Evolutionary conservation across 192 early-diverging fungal species (phyloP).

Genomic region (Backusella mclennaniae): DNA sequence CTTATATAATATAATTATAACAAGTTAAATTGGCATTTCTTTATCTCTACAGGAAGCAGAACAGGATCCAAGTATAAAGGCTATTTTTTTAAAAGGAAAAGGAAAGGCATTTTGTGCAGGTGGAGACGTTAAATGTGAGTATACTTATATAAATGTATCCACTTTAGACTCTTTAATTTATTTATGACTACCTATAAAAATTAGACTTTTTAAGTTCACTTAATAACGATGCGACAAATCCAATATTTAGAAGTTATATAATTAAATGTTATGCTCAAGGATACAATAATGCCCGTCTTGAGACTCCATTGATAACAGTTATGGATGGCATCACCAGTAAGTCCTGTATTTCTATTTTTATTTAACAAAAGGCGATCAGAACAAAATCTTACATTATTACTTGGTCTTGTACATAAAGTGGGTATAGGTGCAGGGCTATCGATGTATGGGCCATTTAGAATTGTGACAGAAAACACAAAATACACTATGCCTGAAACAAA

Average conservation of each 20-base stretch:
- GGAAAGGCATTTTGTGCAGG: constrained; percentile 88
- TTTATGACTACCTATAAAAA: background rate
- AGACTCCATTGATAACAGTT: constrained; percentile 87
- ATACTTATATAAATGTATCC: background rate
- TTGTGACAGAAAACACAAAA: constrained; percentile 92
- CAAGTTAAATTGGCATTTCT: background rate
- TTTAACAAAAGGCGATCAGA: constrained; percentile 29
- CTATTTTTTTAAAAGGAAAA: constrained; percentile 78
- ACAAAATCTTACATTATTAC: too few species aligned
- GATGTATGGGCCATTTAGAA: constrained; percentile 90
- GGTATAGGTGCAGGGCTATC: constrained; percentile 94
- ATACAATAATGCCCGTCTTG: constrained; percentile 80
- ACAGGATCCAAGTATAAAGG: constrained; percentile 42
- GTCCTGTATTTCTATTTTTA: background rate
- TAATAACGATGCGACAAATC: background rate
- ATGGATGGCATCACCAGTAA: constrained; percentile 82
- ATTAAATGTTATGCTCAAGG: constrained; percentile 82
- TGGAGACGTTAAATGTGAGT: constrained; percentile 66
- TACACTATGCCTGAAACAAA: constrained; percentile 98
- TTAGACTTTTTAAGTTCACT: background rate
- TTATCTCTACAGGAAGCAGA: background rate
- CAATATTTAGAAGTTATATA: background rate
- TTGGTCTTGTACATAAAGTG: constrained; percentile 47
- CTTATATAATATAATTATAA: too few species aligned
- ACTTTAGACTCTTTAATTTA: background rate